phyloP scores from a whole-genome alignment of 2,329 filamentous ascomycete genomes.

The Botrytis sinoallii region DNA sequence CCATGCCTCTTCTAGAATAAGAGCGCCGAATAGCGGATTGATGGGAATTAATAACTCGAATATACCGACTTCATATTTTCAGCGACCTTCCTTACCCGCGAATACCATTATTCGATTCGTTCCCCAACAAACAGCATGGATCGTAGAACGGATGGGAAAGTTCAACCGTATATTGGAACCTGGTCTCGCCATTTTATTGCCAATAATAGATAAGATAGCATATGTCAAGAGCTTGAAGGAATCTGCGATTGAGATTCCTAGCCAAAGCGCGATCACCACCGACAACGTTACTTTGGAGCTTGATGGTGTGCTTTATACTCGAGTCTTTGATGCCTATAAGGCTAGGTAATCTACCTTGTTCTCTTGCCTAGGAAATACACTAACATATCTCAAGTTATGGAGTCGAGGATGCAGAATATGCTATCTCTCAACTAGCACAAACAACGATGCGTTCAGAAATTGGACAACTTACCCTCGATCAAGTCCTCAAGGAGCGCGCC shows the following conservation, averaged over 20 bases:
- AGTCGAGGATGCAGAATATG: conserved; percentile 97
- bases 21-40: conserved; percentile 33
- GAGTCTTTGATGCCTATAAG: conserved; percentile 97
- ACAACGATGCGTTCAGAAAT: conserved; percentile 99
- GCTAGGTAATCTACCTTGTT: conserved; percentile 63
- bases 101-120: conserved; percentile 97
- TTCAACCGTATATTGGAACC: conserved; percentile 92
- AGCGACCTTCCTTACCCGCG: conserved; percentile 70
- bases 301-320: conserved; percentile 91
- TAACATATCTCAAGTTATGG: conserved; percentile 65
- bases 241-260: conserved; percentile 92
- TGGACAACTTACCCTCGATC: conserved; percentile 91
- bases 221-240: conserved; percentile 99
- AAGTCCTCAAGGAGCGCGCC: conserved; percentile 95
- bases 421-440: conserved; percentile 95
- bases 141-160: conserved; percentile 98
- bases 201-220: conserved; percentile 90
- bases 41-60: conserved; percentile 39
- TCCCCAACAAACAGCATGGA: conserved; percentile 99
- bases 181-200: conserved; percentile 82
- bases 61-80: conserved; percentile 74
- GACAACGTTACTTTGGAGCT: conserved; percentile 97
- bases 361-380: not conserved
- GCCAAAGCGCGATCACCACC: conserved; percentile 95
- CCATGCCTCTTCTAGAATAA: conserved; percentile 28